phyloP scores from a whole-genome alignment of 441 rosid genomes.

The Erysimum pusillum region DNA sequence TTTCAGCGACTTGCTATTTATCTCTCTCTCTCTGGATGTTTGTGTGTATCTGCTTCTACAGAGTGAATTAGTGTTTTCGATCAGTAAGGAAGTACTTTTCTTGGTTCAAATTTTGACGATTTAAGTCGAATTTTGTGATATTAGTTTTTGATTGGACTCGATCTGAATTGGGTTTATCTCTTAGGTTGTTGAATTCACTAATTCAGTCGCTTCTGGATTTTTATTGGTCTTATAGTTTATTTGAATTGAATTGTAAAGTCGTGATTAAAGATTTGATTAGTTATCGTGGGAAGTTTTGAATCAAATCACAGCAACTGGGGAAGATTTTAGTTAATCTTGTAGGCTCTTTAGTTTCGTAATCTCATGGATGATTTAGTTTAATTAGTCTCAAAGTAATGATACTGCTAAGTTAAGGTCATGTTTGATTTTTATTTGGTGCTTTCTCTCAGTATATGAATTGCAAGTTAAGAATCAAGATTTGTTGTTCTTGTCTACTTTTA shows the following conservation, averaged over 20 bases:
- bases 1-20: background rate
- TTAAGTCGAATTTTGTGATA: background rate
- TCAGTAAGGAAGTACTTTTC: background rate
- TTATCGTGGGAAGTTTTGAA: background rate
- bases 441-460: background rate
- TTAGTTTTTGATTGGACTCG: background rate
- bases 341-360: background rate
- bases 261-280: background rate
- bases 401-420: background rate
- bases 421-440: background rate
- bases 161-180: slow-evolving; percentile 32
- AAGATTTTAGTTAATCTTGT: background rate
- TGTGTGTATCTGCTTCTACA: slow-evolving; percentile 18
- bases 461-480: background rate
- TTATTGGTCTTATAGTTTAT: background rate
- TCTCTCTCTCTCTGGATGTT: slow-evolving; percentile 2
- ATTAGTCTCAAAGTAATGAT: slow-evolving; percentile 10
- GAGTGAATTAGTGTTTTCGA: slow-evolving; percentile 10
- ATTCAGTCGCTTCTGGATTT: background rate
- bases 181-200: background rate
- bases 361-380: background rate
- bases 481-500: background rate
- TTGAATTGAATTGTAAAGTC: background rate
- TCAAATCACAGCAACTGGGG: background rate
- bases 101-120: background rate